Percentiles rank a stretch among this genome's conserved stretches.
phyloP scores from a whole-genome alignment of 2,329 filamentous ascomycete genomes.

The Talaromyces sp. region DNA sequence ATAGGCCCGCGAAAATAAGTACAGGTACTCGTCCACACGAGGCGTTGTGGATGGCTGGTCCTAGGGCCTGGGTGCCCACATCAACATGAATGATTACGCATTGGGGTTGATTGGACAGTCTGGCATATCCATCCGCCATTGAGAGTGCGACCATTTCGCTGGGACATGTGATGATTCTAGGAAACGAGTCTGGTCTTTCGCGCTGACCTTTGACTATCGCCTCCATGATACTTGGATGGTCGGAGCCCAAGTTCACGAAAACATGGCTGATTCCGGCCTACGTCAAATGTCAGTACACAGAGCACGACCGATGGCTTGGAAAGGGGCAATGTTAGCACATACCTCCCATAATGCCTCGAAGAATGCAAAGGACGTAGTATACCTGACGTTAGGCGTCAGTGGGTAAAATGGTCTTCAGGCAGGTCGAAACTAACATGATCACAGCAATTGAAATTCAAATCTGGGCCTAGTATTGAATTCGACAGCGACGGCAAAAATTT shows the following conservation, averaged over 20 bases:
- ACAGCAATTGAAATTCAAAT: too few relatives aligned
- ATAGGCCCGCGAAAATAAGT: neutral
- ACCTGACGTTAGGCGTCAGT: too few relatives aligned
- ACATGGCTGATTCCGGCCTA: too few relatives aligned
- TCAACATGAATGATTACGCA: neutral
- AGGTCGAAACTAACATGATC: too few relatives aligned
- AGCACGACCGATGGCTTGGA: too few relatives aligned
- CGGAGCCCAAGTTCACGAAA: neutral
- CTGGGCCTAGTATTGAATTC: too few relatives aligned
- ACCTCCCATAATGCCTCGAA: neutral
- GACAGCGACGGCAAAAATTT: too few relatives aligned
- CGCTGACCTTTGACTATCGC: neutral
- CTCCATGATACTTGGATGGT: neutral
- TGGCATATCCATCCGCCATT: neutral
- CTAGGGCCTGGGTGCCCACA: neutral
- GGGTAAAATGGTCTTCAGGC: too few relatives aligned
- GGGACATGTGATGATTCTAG: neutral
- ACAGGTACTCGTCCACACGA: neutral
- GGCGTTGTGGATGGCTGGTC: neutral
- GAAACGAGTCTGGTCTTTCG: neutral
- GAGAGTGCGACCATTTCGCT: neutral
- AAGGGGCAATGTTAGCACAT: neutral
- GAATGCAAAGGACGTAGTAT: neutral
- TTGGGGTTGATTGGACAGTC: neutral
- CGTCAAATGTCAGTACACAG: too few relatives aligned